Evolutionary conservation across 495 filamentous ascomycete genomes (phyloP), one percentile per base, ranked within the genome.

Genomic region (Rhizodiscina lignyota): DNA sequence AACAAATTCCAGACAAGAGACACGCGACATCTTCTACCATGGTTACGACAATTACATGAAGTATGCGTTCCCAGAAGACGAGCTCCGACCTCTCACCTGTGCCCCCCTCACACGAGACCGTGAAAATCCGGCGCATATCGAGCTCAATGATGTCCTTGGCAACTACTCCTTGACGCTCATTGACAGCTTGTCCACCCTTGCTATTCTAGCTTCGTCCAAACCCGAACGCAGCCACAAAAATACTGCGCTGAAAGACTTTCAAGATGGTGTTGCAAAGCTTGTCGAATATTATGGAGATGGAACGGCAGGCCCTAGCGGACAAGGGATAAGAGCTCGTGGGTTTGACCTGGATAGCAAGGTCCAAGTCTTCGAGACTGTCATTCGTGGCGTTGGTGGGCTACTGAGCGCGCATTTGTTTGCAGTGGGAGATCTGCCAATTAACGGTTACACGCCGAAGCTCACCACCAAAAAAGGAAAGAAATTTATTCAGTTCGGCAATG

Each of bases 291-390:
- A 94, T 53, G 89, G 89, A 13, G 84, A 92, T 56, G 85, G 81
- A 2, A 72, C 67, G 4, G 55, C 67, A 18, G 76, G 82, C 5
- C 69, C 72, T 30, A 64, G 64, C 17, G 83, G 79, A 24, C 63
- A 70, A 47, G 86, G 86, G 5, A 64, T 68, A 42, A 65, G 81
- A 40, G 72, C 67, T n/a, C 67, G 79, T 22, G 89, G 84, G 2
- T 97, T 96, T 43, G 85, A 97, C 58, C 63, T 94, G 27, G 87
- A 97, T 55, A 91, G 84, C 55, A 94, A 94, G 55, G 89, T 97
- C 5, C 83, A 97, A 57, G 83, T 97, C 22, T 97, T 97, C 51
- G 89, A 97, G 56, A 94, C 85, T 2, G 85, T 93, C 6, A 97
- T 97, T 51, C 67, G 89, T 42, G 86, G 86, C 19, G 68, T 97